Percentiles rank a stretch among this genome's conserved stretches.
Conservation (phyloP, 176 grass and related monocot species). For the Chloris gayana region DNA sequence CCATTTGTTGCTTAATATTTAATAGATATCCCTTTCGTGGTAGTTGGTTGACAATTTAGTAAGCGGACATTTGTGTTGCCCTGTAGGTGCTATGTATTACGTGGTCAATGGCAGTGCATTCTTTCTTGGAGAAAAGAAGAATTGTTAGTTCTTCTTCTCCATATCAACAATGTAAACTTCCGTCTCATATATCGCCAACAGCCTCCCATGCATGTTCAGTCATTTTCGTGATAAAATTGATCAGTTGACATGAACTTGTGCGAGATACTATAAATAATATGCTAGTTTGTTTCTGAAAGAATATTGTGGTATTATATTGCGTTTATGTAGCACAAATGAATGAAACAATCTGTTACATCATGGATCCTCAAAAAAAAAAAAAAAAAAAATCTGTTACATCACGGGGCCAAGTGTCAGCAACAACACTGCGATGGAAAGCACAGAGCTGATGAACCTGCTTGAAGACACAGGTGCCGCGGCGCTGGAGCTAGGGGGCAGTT, state of each 20-base stretch:
- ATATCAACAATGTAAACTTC: constrained; percentile 10
- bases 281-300: too few species aligned
- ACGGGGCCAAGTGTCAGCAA: neutral
- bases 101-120: too few species aligned
- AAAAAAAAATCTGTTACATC: too few species aligned
- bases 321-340: neutral
- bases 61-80: too few species aligned
- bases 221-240: neutral
- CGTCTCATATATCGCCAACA: neutral
- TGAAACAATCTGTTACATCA: neutral
- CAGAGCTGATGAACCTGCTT: neutral
- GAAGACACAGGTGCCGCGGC: neutral
- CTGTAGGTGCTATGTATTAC: too few species aligned
- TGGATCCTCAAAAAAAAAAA: too few species aligned
- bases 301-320: too few species aligned
- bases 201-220: neutral
- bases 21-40: too few species aligned
- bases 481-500: too few species aligned
- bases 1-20: too few species aligned
- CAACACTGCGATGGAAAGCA: neutral
- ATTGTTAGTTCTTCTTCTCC: constrained; percentile 44
- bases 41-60: too few species aligned
- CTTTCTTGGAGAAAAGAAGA: constrained; percentile 35
- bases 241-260: neutral
- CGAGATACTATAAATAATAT: neutral